phyloP scores from a whole-genome alignment of 495 filamentous ascomycete genomes.

The Neurospora africana region DNA sequence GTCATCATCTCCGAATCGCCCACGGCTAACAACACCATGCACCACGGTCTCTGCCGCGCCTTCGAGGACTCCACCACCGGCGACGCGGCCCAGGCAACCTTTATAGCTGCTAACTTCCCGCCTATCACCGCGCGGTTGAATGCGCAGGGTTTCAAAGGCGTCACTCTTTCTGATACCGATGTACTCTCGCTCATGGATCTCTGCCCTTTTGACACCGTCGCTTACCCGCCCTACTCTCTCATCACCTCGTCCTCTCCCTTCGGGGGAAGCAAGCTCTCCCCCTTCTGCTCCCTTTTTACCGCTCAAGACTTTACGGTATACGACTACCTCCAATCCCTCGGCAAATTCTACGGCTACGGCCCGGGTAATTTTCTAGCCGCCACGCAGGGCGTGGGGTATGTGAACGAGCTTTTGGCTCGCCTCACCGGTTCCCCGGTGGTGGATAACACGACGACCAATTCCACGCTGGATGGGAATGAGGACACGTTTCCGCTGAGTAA shows the following conservation, averaged over 20 bases:
- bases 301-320: constrained; percentile 60
- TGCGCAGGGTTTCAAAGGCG: constrained; percentile 42
- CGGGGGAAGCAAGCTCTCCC: constrained; percentile 28
- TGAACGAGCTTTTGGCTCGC: constrained; percentile 76
- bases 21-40: constrained; percentile 66
- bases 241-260: constrained; percentile 28
- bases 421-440: constrained; percentile 54
- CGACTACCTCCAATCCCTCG: constrained; percentile 63
- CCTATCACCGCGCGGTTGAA: constrained; percentile 55
- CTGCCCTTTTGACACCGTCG: constrained; percentile 71
- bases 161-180: constrained; percentile 45
- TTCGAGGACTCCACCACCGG: constrained; percentile 47
- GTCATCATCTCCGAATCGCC: constrained; percentile 53
- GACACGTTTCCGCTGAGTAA: constrained; percentile 58
- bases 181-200: constrained; percentile 70
- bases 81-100: constrained; percentile 39
- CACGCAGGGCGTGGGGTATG: constrained; percentile 74
- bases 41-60: constrained; percentile 54
- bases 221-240: constrained; percentile 59
- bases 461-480: constrained; percentile 51
- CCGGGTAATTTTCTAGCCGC: constrained; percentile 66
- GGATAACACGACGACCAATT: constrained; percentile 62
- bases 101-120: constrained; percentile 46
- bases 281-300: constrained; percentile 66
- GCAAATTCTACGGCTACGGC: constrained; percentile 72